Percentiles rank a stretch among this genome's conserved stretches.
Conservation (phyloP, 2,329 filamentous ascomycete genomes). For the Cladosporium halotolerans region DNA sequence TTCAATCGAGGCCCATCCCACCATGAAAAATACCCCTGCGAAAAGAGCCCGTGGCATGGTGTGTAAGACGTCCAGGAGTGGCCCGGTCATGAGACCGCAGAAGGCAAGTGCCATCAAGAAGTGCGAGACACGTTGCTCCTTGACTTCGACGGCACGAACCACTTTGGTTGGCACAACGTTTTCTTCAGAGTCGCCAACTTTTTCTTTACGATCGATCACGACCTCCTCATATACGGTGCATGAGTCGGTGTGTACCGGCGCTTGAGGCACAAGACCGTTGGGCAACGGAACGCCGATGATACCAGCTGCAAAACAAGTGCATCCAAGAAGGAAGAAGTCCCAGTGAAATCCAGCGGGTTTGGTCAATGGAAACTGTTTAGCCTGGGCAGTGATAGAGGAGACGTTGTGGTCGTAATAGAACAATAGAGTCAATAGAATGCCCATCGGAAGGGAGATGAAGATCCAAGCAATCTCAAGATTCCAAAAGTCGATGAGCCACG, state of each 20-base stretch:
- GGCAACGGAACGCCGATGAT: conserved; percentile 53
- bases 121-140: conserved; percentile 52
- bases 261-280: conserved; percentile 53
- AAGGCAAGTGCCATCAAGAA: conserved; percentile 50
- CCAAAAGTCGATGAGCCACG: conserved; percentile 50
- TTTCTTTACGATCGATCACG: conserved; percentile 39
- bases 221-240: conserved; percentile 37
- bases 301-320: conserved; percentile 49
- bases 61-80: conserved; percentile 47
- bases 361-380: conserved; percentile 48
- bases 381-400: conserved; percentile 51
- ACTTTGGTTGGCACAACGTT: conserved; percentile 29
- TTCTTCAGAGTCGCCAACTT: conserved; percentile 35
- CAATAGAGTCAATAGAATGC: conserved; percentile 47
- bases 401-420: conserved; percentile 55
- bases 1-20: conserved; percentile 47
- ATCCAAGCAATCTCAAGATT: conserved; percentile 47
- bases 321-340: conserved; percentile 54
- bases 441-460: conserved; percentile 49
- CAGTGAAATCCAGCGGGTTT: conserved; percentile 56
- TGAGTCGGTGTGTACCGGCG: conserved; percentile 53
- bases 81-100: conserved; percentile 52
- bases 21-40: conserved; percentile 52
- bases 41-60: conserved; percentile 51
- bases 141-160: conserved; percentile 42